Base-by-base conservation (phyloP, 208 protist genomes). In the Trypanosoma boissoni region DNA sequence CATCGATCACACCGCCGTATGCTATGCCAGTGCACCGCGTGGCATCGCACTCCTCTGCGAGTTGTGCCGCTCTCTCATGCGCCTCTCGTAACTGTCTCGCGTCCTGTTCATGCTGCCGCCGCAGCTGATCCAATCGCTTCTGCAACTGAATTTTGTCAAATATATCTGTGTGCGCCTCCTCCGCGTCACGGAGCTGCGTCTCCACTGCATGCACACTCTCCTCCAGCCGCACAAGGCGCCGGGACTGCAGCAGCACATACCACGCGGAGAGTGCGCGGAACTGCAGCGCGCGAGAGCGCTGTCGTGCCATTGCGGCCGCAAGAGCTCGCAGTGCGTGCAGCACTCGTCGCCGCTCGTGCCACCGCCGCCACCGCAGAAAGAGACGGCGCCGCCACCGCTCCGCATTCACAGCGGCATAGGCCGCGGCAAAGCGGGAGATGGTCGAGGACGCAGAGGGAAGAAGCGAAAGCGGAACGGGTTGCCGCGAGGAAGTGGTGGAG, bases 101-200 rank as follows among this genome's bases (percentile, higher is more conserved):
- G 46, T 86, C 82, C 3, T 65, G 42, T 8, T 83, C 74, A 20
- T 83, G 72, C 24, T 74, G 68, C 45, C 76, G 50, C 2, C 57
- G 58, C 34, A 92, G 61, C 42, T 74, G 52, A 24, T 87, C 80
- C n/a, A 94, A 52, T 46, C 78, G 79, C 43, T 82, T 86, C 62
- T 92, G 83, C 23, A 92, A 65, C 55, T 92, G 82, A n/a, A 94
- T 55, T 51, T 83, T 85, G 27, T 94, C 88, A 52, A 94, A 92
- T 14, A 91, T 77, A 53, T 92, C 88, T 7, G 59, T 61, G 68
- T 92, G 64, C 3, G 74, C 72, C 3, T 71, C 65, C 55, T 94
- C 84, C 4, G 75, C 72, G 5, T 68, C 43, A 12, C 67, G 68
- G 39, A 94, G 68, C 16, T 74, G 36, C 21, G 37, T 18, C 39